phyloP scores from a whole-genome alignment of 495 filamentous ascomycete species.

The Lineolata rhizophorae region DNA sequence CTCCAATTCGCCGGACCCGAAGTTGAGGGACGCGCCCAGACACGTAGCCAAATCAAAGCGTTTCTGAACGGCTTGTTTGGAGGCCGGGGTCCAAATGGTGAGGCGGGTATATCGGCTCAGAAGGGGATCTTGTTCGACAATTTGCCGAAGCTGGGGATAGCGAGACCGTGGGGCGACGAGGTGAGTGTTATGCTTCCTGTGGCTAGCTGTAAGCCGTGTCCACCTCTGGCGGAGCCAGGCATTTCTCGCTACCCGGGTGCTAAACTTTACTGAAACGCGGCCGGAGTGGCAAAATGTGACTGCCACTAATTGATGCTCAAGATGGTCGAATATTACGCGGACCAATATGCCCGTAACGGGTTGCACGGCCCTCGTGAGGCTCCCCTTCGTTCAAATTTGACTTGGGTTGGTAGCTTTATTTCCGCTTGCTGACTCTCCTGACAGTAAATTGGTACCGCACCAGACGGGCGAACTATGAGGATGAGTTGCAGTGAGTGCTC shows the following conservation, averaged over 20 bases:
- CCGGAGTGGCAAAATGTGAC: neutral
- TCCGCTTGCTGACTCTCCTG: conserved; percentile 4
- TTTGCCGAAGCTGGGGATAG: conserved; percentile 25
- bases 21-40: conserved; percentile 34
- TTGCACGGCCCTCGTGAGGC: conserved; percentile 56
- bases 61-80: conserved; percentile 54
- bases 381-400: too few relatives aligned
- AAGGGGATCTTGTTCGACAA: conserved; percentile 34
- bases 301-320: conserved; percentile 24
- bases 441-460: conserved; percentile 73
- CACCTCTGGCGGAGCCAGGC: too few relatives aligned
- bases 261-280: too few relatives aligned
- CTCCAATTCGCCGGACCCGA: conserved; percentile 46
- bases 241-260: neutral
- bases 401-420: too few relatives aligned
- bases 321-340: conserved; percentile 53
- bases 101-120: conserved; percentile 27
- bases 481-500: conserved; percentile 37
- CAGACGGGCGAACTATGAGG: conserved; percentile 44
- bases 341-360: conserved; percentile 46
- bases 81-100: conserved; percentile 29
- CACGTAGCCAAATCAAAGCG: conserved; percentile 34
- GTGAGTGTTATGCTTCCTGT: conserved; percentile 18
- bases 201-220: too few relatives aligned
- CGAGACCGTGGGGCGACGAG: conserved; percentile 35